Percentiles rank a stretch among this genome's conserved stretches.
Conservation (phyloP, 2,329 filamentous ascomycete genomes). For the Verticillium nonalfalfae region DNA sequence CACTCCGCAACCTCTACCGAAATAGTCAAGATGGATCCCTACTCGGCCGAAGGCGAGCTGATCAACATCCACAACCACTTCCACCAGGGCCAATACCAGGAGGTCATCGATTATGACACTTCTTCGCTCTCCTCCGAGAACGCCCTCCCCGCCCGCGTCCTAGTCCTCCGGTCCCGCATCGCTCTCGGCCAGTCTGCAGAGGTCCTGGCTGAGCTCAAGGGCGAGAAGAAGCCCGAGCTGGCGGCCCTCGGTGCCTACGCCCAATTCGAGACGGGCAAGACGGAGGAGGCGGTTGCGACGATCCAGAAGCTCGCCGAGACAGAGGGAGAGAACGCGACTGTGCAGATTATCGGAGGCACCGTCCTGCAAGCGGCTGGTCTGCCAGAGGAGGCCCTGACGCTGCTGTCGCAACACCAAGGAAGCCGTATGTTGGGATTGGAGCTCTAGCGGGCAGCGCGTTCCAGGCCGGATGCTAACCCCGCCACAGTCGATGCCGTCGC, state of each 20-base stretch:
- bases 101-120: conserved; percentile 80
- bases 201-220: conserved; percentile 63
- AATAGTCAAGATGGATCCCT: conserved; percentile 55
- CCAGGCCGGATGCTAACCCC: conserved; percentile 3
- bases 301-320: conserved; percentile 63
- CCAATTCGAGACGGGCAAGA: conserved; percentile 53
- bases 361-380: conserved; percentile 74
- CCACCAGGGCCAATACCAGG: conserved; percentile 77
- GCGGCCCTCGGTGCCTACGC: conserved; percentile 73
- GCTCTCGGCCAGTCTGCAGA: conserved; percentile 72
- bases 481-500: conserved; percentile 67
- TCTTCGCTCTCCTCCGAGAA: conserved; percentile 75
- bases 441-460: not conserved
- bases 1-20: not conserved
- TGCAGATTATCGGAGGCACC: conserved; percentile 78
- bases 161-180: conserved; percentile 76
- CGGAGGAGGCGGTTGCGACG: conserved; percentile 53
- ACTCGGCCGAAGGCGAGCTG: conserved; percentile 64
- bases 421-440: conserved; percentile 54
- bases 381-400: conserved; percentile 75
- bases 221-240: conserved; percentile 62
- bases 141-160: conserved; percentile 65
- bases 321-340: conserved; percentile 65
- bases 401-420: conserved; percentile 79
- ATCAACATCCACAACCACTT: conserved; percentile 67